Evolutionary conservation across 352 stramenopile genomes (phyloP).

Genomic region (Pythium vanterpoolii): DNA sequence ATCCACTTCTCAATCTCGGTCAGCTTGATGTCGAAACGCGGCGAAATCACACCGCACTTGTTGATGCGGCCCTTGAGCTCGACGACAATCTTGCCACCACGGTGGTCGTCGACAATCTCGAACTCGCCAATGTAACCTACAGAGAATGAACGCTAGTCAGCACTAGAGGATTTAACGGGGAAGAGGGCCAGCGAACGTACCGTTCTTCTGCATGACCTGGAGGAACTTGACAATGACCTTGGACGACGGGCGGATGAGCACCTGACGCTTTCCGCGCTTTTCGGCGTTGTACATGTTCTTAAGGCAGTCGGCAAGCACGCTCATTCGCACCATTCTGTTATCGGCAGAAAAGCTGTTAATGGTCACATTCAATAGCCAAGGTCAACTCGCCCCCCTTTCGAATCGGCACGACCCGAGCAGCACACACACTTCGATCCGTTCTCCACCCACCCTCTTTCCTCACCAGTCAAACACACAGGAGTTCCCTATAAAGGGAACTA

Average conservation of each 20-base stretch:
- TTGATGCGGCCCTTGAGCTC: conserved; percentile 99
- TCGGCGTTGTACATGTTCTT: conserved; percentile 99
- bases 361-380: conserved; percentile 48
- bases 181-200: conserved; percentile 45
- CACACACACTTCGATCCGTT: background rate
- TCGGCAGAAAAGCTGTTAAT: conserved; percentile 32
- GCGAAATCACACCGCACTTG: conserved; percentile 99
- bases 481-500: conserved; percentile 1
- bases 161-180: no score
- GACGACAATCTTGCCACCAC: conserved; percentile 98
- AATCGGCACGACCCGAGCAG: background rate
- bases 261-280: conserved; percentile 99
- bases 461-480: background rate
- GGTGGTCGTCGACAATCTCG: conserved; percentile 99
- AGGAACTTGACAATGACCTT: conserved; percentile 99
- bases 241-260: conserved; percentile 98
- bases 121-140: conserved; percentile 99
- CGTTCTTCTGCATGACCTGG: conserved; percentile 99
- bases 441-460: background rate
- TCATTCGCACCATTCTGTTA: conserved; percentile 99
- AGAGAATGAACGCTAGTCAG: background rate
- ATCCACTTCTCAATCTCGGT: conserved; percentile 99
- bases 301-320: conserved; percentile 98
- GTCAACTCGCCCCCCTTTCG: conserved; percentile 33
- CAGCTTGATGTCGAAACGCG: conserved; percentile 97